Evolutionary conservation across 805 yeast genomes (phyloP).

Genomic region (Starmerella geochares): DNA sequence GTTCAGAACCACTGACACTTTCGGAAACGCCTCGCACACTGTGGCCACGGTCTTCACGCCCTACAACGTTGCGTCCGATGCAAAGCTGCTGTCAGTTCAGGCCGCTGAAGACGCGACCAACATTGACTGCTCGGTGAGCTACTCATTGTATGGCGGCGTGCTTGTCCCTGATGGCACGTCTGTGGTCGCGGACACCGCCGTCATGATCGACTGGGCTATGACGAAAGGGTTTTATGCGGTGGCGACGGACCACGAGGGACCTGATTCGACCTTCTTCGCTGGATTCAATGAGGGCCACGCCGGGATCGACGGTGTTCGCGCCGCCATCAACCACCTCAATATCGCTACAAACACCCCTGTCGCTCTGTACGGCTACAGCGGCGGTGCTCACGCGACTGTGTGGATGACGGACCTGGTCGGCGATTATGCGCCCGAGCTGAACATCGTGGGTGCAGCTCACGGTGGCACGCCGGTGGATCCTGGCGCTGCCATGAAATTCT

Average conservation of each 20-base stretch:
- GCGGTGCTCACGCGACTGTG: background rate
- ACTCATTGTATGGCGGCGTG: background rate
- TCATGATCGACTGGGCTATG: background rate
- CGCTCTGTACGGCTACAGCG: background rate
- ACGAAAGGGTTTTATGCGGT: background rate
- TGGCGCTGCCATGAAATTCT: conserved; percentile 13
- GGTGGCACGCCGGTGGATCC: conserved; percentile 22
- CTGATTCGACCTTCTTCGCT: background rate
- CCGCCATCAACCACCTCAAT: background rate
- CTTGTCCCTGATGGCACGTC: background rate
- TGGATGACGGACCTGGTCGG: background rate
- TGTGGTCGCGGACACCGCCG: background rate
- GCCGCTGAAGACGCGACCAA: background rate
- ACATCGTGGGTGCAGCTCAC: conserved; percentile 13
- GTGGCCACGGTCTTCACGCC: background rate
- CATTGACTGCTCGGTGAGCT: background rate
- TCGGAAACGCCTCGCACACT: background rate
- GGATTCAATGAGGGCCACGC: background rate
- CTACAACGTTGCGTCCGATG: background rate
- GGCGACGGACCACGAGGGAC: background rate
- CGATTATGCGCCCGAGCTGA: background rate
- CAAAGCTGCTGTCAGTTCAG: background rate
- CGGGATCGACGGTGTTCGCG: background rate
- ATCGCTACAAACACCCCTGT: background rate
- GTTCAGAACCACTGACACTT: background rate